phyloP scores from a whole-genome alignment of 176 grass and related monocot species.

The Tuctoria greenei region DNA sequence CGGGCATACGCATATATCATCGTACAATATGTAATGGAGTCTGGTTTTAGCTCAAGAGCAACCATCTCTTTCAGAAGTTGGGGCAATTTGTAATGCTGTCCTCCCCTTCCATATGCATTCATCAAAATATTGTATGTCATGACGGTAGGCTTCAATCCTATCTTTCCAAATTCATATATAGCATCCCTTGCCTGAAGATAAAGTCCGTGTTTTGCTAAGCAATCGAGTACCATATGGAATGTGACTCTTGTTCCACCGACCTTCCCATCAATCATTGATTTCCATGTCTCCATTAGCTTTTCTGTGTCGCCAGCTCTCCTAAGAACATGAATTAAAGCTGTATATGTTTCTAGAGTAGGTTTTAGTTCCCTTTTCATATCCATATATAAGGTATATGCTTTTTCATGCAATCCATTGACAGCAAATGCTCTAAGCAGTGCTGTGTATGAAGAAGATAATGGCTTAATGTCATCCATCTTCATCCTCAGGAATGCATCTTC shows the following conservation, averaged over 20 bases:
- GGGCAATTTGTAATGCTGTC: slow-evolving; percentile 88
- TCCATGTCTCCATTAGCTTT: slow-evolving; percentile 77
- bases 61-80: slow-evolving; percentile 82
- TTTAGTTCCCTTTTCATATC: slow-evolving; percentile 78
- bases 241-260: slow-evolving; percentile 56
- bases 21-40: slow-evolving; percentile 82
- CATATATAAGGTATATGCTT: slow-evolving; percentile 52
- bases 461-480: slow-evolving; percentile 61
- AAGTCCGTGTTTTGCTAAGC: slow-evolving; percentile 84
- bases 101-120: slow-evolving; percentile 88
- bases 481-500: slow-evolving; percentile 82
- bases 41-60: slow-evolving; percentile 63
- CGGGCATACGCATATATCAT: slow-evolving; percentile 82
- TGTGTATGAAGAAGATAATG: slow-evolving; percentile 67
- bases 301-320: slow-evolving; percentile 66
- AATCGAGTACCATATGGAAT: slow-evolving; percentile 83
- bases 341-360: slow-evolving; percentile 78
- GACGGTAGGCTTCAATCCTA: slow-evolving; percentile 64
- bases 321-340: slow-evolving; percentile 63
- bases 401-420: slow-evolving; percentile 58
- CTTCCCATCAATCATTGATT: slow-evolving; percentile 70
- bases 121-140: slow-evolving; percentile 97
- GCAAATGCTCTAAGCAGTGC: slow-evolving; percentile 75
- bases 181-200: slow-evolving; percentile 76
- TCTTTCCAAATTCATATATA: slow-evolving; percentile 73